Evolutionary conservation across 139 green algal species (phyloP), one percentile per base, ranked within the genome.

Genomic region (Micractinium conductrix): DNA sequence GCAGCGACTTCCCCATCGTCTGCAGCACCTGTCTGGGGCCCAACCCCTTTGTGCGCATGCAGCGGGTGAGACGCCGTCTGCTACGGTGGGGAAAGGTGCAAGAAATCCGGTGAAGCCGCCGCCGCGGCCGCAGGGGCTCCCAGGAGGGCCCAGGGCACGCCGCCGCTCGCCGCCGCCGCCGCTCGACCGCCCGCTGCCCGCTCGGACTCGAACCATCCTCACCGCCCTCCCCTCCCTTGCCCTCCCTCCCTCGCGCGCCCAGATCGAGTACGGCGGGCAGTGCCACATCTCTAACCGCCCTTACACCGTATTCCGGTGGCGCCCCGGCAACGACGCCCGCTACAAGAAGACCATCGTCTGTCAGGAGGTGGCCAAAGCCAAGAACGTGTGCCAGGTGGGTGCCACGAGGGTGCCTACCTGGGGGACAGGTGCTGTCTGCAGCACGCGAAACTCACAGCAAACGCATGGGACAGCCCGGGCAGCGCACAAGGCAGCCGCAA

Each of bases 281-380:
- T 98, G 96, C 87, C 95, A 98, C 79, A 98, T 98, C 58, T 98
- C 93, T 35, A 94, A 93, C 28, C 81, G 96, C 38, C 96, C 96
- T 7, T 98, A 98, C 90, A 98, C 95, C 2, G 93, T 97, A 22
- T 98, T 98, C 84, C 82, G 96, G 2, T 98, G 96, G 96, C 85
- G 92, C 2, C 96, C 96, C 14, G 96, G 96, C 50, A 94, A 86
- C 58, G 95, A 98, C 40, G 96, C 96, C 6, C 84, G 87, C 55
- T 98, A 97, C 91, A 99, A 99, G 91, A 98, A 98, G 87, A 99
- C 97, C 30, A 97, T 98, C 83, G 96, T 99, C 78, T 99, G 97
- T 86, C 96, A 99, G 83, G 96, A 98, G 82, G 97, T 98, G n/a
- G 95, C 96, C 40, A 99, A 99, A 84, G 94, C 95, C 28, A 99